Evolutionary conservation across 2,329 filamentous ascomycete species (phyloP).

Genomic region (Diaporthe australafricana): DNA sequence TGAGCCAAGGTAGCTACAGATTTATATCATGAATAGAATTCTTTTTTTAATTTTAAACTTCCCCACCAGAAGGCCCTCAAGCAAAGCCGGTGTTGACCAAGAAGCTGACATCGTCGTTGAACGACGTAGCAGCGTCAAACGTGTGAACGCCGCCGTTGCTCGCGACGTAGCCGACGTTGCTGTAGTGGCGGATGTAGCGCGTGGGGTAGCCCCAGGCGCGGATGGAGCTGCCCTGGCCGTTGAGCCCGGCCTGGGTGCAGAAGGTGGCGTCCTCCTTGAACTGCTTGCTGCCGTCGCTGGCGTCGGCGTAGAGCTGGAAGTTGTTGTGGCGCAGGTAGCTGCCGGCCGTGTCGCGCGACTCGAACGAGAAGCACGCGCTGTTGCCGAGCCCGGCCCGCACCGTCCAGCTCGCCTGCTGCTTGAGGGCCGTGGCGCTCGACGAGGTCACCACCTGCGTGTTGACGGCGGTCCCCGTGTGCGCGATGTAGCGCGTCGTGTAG

Average conservation of each 20-base stretch:
- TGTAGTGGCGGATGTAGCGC: constrained; percentile 64
- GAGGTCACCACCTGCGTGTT: constrained; percentile 67
- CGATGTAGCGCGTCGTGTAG: constrained; percentile 65
- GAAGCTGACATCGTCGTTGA: constrained; percentile 67
- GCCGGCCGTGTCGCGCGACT: constrained; percentile 67
- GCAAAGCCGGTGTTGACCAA: constrained; percentile 58
- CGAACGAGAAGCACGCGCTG: constrained; percentile 69
- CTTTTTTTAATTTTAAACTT: neutral
- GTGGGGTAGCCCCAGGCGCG: constrained; percentile 71
- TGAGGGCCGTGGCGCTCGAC: constrained; percentile 60
- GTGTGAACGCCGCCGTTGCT: constrained; percentile 67
- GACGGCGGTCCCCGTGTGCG: constrained; percentile 62
- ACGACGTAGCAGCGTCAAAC: constrained; percentile 62
- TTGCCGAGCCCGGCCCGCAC: constrained; percentile 67
- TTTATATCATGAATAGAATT: neutral
- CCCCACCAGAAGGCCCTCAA: constrained; percentile 36
- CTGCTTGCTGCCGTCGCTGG: constrained; percentile 65
- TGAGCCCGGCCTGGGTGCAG: constrained; percentile 65
- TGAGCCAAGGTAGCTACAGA: neutral
- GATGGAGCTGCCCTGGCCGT: constrained; percentile 62
- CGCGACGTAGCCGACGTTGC: constrained; percentile 57
- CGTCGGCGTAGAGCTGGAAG: constrained; percentile 61
- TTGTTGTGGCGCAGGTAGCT: constrained; percentile 68
- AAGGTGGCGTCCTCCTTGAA: constrained; percentile 74
- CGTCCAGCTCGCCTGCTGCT: constrained; percentile 64